Conservation (phyloP, 148 eudicot species). For the Oxyria digyna region DNA sequence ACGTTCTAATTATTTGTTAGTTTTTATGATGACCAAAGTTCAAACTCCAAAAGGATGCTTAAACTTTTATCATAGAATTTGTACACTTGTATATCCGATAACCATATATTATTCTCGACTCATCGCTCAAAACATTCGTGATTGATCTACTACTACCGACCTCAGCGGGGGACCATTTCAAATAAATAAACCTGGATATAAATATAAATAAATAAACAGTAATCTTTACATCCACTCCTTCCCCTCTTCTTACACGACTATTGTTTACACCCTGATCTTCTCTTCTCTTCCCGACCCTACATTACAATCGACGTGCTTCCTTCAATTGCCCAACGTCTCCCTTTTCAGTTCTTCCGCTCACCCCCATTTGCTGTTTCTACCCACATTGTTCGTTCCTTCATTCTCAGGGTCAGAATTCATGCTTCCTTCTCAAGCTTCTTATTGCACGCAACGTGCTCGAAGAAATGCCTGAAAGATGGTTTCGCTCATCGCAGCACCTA, state of each 20-base stretch:
- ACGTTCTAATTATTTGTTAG: too few relatives aligned
- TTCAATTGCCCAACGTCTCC: not conserved
- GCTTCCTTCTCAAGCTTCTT: not conserved
- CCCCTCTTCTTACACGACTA: not conserved
- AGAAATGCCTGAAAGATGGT: constrained; percentile 87
- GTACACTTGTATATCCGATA: too few relatives aligned
- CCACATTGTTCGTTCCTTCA: constrained; percentile 25
- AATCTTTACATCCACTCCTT: not conserved
- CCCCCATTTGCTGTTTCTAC: constrained; percentile 5
- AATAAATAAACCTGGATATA: too few relatives aligned
- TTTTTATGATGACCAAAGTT: too few relatives aligned
- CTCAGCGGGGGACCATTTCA: too few relatives aligned
- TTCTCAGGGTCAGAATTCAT: not conserved
- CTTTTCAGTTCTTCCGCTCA: not conserved
- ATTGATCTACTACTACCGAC: too few relatives aligned
- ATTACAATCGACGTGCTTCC: not conserved
- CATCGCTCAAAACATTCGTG: too few relatives aligned
- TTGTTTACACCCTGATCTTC: not conserved
- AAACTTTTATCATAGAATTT: too few relatives aligned
- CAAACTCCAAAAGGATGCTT: too few relatives aligned
- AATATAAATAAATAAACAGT: constrained; percentile 1
- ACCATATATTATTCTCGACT: too few relatives aligned
- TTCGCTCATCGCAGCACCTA: constrained; percentile 22
- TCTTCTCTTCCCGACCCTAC: not conserved
- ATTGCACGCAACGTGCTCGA: constrained; percentile 32